These are phyloP conservation scores for Claviceps paspali DNA, from an alignment of 2,329 filamentous ascomycete genomes.

Conservation along the genomic window DNA sequence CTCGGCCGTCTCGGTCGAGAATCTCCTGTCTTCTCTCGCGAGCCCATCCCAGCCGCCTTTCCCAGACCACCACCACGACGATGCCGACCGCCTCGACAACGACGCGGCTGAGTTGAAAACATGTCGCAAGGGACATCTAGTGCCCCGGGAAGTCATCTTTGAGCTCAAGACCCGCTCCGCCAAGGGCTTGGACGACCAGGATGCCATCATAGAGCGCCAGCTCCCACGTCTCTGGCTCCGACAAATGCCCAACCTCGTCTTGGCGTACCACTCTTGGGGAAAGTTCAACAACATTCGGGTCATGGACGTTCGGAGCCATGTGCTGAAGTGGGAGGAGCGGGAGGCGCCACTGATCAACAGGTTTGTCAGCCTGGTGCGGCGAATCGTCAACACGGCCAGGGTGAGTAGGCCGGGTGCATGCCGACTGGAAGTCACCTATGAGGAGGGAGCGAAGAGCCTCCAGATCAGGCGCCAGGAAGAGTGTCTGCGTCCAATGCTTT, in stretches of 20 bases:
- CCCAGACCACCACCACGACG: not conserved
- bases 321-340: not conserved
- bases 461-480: not conserved
- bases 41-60: not conserved
- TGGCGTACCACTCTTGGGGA: slow-evolving; percentile 21
- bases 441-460: not conserved
- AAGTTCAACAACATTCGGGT: not conserved
- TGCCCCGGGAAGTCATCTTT: slow-evolving; percentile 19
- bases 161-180: slow-evolving; percentile 29
- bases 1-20: not conserved
- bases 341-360: not conserved
- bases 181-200: slow-evolving; percentile 7
- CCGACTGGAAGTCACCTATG: not conserved
- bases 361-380: not conserved
- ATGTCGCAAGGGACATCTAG: not conserved
- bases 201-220: slow-evolving; percentile 17
- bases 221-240: slow-evolving; percentile 27
- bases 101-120: slow-evolving; percentile 11
- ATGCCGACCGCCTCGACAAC: not conserved
- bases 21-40: not conserved
- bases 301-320: not conserved
- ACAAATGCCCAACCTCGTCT: slow-evolving; percentile 23
- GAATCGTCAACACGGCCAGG: not conserved
- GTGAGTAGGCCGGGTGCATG: not conserved
- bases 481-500: not conserved